Conservation (phyloP, 257 asterid genomes). For the Ajuga chamaepitys region DNA sequence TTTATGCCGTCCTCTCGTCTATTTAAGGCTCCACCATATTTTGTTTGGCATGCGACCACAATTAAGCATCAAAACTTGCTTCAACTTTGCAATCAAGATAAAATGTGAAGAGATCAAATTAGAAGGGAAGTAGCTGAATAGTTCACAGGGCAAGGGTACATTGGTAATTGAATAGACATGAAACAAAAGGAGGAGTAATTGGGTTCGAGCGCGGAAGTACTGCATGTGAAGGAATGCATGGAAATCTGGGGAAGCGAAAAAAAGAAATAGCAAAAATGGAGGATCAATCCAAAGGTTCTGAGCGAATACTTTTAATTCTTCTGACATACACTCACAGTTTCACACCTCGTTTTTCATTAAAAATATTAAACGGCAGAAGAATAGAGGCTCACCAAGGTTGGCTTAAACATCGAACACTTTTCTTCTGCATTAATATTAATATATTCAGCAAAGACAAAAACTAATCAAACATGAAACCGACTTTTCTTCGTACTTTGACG, state of each 20-base stretch:
- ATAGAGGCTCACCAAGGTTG: too few species aligned
- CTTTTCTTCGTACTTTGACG: slow-evolving; percentile 10
- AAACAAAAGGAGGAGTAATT: too few species aligned
- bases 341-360: too few species aligned
- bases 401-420: slow-evolving; percentile 35
- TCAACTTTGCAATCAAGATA: too few species aligned
- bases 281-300: slow-evolving; percentile 32
- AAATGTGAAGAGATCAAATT: too few species aligned
- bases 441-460: not conserved
- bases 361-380: too few species aligned
- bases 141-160: not conserved
- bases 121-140: too few species aligned
- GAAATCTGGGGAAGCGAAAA: slow-evolving; percentile 29
- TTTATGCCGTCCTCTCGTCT: too few species aligned
- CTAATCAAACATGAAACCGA: slow-evolving; percentile 20
- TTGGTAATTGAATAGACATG: not conserved
- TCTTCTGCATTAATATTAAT: not conserved
- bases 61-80: too few species aligned
- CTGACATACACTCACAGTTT: slow-evolving; percentile 36
- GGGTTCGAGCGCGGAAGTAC: slow-evolving; percentile 22
- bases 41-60: too few species aligned
- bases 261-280: not conserved
- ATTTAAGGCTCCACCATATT: too few species aligned
- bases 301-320: slow-evolving; percentile 12
- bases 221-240: slow-evolving; percentile 37